These are phyloP conservation scores for Botrytis paeoniae DNA, from an alignment of 2,329 filamentous ascomycete genomes.

Conservation along the genomic window DNA sequence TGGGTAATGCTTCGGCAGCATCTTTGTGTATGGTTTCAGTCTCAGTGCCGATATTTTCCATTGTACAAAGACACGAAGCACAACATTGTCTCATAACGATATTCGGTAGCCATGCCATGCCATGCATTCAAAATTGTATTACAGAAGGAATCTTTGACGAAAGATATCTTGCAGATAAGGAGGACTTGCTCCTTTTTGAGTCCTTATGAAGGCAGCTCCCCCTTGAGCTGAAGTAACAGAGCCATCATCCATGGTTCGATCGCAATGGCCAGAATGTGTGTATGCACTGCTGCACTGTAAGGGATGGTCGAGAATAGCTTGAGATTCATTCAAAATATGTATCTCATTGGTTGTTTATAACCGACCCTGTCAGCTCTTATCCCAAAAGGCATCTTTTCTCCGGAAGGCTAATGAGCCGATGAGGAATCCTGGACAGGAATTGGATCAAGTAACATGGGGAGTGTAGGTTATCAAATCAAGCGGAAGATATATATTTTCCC, in stretches of 20 bases:
- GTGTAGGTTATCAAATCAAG: neutral
- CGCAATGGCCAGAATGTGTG: neutral
- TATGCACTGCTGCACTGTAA: neutral
- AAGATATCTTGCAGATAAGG: neutral
- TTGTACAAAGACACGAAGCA: neutral
- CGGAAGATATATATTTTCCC: neutral
- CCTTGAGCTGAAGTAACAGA: neutral
- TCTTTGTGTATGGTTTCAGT: constrained; percentile 7
- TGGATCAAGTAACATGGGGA: neutral
- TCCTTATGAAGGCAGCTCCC: neutral
- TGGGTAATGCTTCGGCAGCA: neutral
- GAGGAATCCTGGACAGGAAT: neutral
- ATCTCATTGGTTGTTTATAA: neutral
- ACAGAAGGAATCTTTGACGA: neutral
- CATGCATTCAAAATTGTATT: neutral
- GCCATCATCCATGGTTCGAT: neutral
- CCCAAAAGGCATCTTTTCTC: neutral
- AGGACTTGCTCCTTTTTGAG: neutral
- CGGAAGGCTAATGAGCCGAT: neutral
- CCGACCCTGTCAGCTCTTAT: constrained; percentile 1
- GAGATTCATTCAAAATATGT: neutral
- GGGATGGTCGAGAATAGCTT: neutral
- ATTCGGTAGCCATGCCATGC: too few relatives aligned
- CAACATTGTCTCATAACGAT: neutral
- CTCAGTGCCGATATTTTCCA: neutral